Conservation (phyloP, 208 protist genomes). For the Cochliopodium minus region DNA sequence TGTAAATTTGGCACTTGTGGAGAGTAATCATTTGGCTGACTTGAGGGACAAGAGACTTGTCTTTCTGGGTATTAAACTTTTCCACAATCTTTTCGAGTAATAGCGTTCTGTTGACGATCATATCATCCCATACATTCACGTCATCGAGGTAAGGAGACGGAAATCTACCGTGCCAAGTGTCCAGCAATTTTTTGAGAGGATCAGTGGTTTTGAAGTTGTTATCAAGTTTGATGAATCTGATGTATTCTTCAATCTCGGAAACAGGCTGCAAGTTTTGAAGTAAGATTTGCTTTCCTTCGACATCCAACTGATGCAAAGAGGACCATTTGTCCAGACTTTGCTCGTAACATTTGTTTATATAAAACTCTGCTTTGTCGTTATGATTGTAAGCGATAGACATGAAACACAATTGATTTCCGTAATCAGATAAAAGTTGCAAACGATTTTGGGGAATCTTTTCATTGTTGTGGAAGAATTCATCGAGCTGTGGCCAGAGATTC, state of each 20-base stretch:
- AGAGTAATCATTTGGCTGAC: not conserved
- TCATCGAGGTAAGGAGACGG: slow-evolving; percentile 19
- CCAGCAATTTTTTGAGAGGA: not conserved
- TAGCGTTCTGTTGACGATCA: slow-evolving; percentile 21
- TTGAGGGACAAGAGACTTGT: not conserved
- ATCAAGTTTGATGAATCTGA: slow-evolving; percentile 13
- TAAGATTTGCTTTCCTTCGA: slow-evolving; percentile 16
- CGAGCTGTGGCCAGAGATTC: not conserved
- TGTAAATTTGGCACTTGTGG: not conserved
- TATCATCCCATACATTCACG: slow-evolving; percentile 39
- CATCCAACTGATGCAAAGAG: slow-evolving; percentile 25
- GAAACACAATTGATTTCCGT: slow-evolving; percentile 20
- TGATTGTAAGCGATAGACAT: slow-evolving; percentile 21
- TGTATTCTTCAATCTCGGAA: slow-evolving; percentile 37
- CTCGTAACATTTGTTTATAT: slow-evolving; percentile 26
- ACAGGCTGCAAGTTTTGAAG: slow-evolving; percentile 35
- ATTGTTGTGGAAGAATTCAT: not conserved
- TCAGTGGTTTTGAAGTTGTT: not conserved
- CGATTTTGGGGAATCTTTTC: too few species aligned
- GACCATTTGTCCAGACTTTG: slow-evolving; percentile 31
- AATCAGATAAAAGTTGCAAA: too few species aligned
- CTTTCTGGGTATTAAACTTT: slow-evolving; percentile 7
- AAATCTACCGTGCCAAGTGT: slow-evolving; percentile 12
- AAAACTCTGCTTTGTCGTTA: slow-evolving; percentile 22
- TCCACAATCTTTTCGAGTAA: slow-evolving; percentile 33